A percentile compares a stretch with the other conserved stretches of the same genome.
These are phyloP conservation scores for Glarea lozoyensis DNA, from an alignment of 495 filamentous ascomycete genomes.

Conservation along the genomic window DNA sequence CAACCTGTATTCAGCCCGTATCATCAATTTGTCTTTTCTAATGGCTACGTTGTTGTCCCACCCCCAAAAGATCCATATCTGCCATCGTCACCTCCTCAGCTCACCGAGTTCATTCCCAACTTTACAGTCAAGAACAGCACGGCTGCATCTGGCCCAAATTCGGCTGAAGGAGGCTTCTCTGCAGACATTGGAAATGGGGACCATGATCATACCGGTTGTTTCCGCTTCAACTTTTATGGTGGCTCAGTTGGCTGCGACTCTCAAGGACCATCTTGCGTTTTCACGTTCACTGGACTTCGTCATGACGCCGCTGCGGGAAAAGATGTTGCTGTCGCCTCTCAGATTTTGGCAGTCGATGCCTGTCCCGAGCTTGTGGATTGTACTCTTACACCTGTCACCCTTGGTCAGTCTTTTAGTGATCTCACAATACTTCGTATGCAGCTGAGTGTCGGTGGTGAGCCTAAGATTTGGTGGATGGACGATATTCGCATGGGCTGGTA, in stretches of 20 bases:
- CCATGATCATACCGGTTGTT: conserved; percentile 16
- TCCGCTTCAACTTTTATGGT: conserved; percentile 20
- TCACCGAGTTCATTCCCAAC: conserved; percentile 20
- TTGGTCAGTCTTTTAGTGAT: conserved; percentile 10
- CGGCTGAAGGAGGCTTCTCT: conserved; percentile 13
- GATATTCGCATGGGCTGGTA: conserved; percentile 19
- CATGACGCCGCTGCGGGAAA: conserved; percentile 3
- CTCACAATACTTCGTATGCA: conserved; percentile 18
- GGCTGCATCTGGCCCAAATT: conserved; percentile 10
- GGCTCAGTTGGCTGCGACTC: conserved; percentile 22
- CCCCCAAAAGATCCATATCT: conserved; percentile 20
- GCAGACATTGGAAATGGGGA: conserved; percentile 19
- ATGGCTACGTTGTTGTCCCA: conserved; percentile 22
- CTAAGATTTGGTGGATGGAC: conserved; percentile 23
- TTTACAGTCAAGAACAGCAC: conserved; percentile 13
- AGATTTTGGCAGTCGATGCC: conserved; percentile 5
- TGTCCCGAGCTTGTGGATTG: conserved; percentile 17
- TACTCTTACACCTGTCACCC: conserved; percentile 4
- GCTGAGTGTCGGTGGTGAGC: conserved; percentile 11
- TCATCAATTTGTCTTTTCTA: conserved; percentile 22
- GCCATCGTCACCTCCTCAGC: conserved; percentile 13
- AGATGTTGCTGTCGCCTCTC: conserved; percentile 2
- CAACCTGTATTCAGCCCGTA: conserved; percentile 20
- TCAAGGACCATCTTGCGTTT: conserved; percentile 13
- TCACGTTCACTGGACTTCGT: conserved; percentile 15